Conservation (phyloP, 2,329 filamentous ascomycete species). For the Amesomyces nigricolor region DNA sequence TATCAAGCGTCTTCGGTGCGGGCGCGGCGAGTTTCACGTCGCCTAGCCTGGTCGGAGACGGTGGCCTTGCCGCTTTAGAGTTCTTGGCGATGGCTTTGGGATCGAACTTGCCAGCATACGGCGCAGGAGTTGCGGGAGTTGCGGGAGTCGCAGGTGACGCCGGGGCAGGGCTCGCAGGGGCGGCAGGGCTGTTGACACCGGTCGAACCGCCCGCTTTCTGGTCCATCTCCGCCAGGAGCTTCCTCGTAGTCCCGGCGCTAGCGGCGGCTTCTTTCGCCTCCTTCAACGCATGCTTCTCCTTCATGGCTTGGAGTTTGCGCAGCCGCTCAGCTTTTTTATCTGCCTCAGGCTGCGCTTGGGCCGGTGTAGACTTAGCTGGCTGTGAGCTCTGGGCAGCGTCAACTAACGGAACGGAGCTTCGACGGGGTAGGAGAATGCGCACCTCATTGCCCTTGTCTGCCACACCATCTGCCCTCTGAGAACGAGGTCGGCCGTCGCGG, state of each 20-base stretch:
- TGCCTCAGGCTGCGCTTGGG: slow-evolving; percentile 55
- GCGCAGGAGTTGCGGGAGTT: slow-evolving; percentile 39
- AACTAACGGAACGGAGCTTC: slow-evolving; percentile 21
- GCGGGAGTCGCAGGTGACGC: slow-evolving; percentile 47
- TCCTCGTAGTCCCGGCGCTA: slow-evolving; percentile 58
- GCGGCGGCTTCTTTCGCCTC: slow-evolving; percentile 66
- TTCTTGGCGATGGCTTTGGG: slow-evolving; percentile 83
- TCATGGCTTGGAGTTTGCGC: slow-evolving; percentile 84
- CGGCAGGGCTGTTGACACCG: slow-evolving; percentile 19
- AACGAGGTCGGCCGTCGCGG: slow-evolving; percentile 58
- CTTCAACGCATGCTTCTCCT: slow-evolving; percentile 77
- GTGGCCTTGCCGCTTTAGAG: slow-evolving; percentile 53
- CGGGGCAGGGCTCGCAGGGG: slow-evolving; percentile 42
- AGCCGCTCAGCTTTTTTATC: slow-evolving; percentile 76
- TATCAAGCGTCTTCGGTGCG: neutral
- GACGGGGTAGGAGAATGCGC: slow-evolving; percentile 30
- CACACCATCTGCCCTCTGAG: slow-evolving; percentile 45
- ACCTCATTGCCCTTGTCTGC: slow-evolving; percentile 53
- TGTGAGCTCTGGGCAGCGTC: slow-evolving; percentile 31
- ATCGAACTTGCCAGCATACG: slow-evolving; percentile 76
- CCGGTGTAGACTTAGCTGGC: slow-evolving; percentile 48
- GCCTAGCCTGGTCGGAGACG: slow-evolving; percentile 47
- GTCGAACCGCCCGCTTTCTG: slow-evolving; percentile 51
- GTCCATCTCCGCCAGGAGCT: slow-evolving; percentile 67
- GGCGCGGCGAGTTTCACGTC: slow-evolving; percentile 18